Evolutionary conservation across 1,284 basidiomycete species (phyloP).

Genomic region (Leccinum pallidistipes): DNA sequence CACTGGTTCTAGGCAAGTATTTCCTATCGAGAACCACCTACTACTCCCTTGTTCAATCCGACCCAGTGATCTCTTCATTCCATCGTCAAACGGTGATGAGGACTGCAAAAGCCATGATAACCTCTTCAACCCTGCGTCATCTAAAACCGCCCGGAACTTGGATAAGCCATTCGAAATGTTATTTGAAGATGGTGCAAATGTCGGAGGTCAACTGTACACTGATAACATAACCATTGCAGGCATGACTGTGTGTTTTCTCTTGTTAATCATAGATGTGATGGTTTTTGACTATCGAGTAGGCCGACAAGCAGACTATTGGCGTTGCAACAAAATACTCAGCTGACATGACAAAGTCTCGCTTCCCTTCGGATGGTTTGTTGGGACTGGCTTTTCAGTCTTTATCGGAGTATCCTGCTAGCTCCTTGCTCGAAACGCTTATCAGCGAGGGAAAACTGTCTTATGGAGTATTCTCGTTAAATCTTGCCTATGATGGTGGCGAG

Average conservation of each 20-base stretch:
- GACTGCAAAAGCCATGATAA: background rate
- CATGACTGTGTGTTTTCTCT: background rate
- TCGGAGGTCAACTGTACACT: background rate
- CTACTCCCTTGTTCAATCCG: background rate
- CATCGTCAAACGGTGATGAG: background rate
- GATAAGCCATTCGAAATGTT: background rate
- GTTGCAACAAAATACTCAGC: background rate
- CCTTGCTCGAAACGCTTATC: background rate
- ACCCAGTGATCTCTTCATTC: background rate
- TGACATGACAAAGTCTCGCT: background rate
- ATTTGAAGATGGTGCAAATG: background rate
- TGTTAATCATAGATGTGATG: background rate
- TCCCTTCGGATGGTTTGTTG: background rate
- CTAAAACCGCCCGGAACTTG: background rate
- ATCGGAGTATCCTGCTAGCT: background rate
- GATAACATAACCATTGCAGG: background rate
- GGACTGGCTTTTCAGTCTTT: background rate
- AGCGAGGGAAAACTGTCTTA: background rate
- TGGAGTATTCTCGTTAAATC: background rate
- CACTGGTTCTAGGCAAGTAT: background rate
- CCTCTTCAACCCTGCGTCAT: background rate
- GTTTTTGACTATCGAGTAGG: background rate
- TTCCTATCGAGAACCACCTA: background rate
- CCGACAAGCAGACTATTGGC: background rate
- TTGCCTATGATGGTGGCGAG: background rate